Evolutionary conservation across 2,329 filamentous ascomycete genomes (phyloP), one percentile per base, ranked within the genome.

Genomic region (Trichoderma afroharzianum): DNA sequence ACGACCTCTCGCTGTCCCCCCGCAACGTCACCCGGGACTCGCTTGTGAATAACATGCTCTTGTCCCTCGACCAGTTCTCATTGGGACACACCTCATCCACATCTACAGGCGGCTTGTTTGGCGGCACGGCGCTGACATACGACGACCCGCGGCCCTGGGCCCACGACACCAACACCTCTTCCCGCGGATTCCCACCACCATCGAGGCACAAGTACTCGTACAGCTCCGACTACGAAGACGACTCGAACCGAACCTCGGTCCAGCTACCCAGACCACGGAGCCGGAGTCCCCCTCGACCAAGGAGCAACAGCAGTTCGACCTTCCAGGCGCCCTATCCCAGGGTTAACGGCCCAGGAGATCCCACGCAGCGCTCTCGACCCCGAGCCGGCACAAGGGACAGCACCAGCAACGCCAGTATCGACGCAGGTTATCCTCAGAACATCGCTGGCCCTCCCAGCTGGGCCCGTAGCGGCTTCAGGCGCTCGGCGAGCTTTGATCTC

Each of bases 11-110:
- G 71, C 86, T 97, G 77, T 91, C 91, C 64, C 89, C 92, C 63
- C 87, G 91, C 73, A 89, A 93, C 79, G 90, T 93, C 74, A 93
- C 93, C 53, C 90, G 95, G 76, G 93, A 97, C 79, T 98, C 95
- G 43, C 90, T 99, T 75, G 94, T 99, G 72, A 92, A 96, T 81
- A 97, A 98, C 81, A 96, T 99, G 92, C 90, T 98, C 73, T 86
- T 96, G 75, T 97, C 95, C 53, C 90, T 99, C 74, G 95, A 97
- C 82, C 92, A 95, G 81, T 90, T 95, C 78, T 91, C 89, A 53
- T 85, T 88, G 76, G 85, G 81, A 58, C 84, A 87, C 75, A 78
- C 66, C n/a, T 32, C 64, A 28, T 28, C 66, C 36, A 43, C 36
- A 39, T 39, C 36, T 53, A 55, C 66, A 2, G 55, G 64, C 62